These are phyloP conservation scores for Calvatia gigantea DNA, from an alignment of 768 basidiomycete genomes.

Conservation along the genomic window DNA sequence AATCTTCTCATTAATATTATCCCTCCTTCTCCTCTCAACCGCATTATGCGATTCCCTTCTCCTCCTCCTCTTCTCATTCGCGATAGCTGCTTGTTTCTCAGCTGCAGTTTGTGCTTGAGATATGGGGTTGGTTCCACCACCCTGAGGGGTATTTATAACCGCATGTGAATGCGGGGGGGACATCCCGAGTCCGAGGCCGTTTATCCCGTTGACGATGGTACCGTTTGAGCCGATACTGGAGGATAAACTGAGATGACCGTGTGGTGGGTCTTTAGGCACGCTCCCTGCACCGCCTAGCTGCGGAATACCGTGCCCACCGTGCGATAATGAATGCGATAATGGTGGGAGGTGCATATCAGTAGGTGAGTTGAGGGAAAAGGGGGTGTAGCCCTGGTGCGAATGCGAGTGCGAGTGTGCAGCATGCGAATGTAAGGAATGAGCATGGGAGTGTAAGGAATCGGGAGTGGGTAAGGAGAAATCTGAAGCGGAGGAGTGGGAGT, in stretches of 20 bases:
- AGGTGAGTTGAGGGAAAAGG: conserved; percentile 26
- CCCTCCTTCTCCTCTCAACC: conserved; percentile 80
- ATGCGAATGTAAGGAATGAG: conserved; percentile 17
- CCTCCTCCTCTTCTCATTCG: conserved; percentile 80
- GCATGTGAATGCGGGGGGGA: conserved; percentile 6
- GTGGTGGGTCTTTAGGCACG: conserved; percentile 8
- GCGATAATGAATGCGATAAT: conserved; percentile 7
- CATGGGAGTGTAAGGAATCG: conserved; percentile 27
- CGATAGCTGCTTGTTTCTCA: conserved; percentile 55
- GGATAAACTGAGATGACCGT: conserved; percentile 5
- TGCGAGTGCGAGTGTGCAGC: conserved; percentile 25
- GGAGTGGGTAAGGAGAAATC: conserved; percentile 16
- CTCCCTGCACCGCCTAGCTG: conserved; percentile 5
- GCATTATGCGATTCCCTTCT: conserved; percentile 89
- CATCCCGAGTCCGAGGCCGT: conserved; percentile 11
- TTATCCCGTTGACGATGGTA: conserved; percentile 12
- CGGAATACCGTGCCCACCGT: not conserved
- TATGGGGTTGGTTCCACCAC: not conserved
- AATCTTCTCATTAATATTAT: conserved; percentile 97
- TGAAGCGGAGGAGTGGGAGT: not conserved
- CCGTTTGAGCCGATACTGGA: conserved; percentile 13
- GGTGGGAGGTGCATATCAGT: conserved; percentile 14
- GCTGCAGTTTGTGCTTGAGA: conserved; percentile 5
- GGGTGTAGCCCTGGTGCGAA: conserved; percentile 23
- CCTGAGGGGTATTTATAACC: conserved; percentile 1